These are phyloP conservation scores for Mortierella alpina DNA, from an alignment of 192 early-diverging fungal species.

Conservation along the genomic window DNA sequence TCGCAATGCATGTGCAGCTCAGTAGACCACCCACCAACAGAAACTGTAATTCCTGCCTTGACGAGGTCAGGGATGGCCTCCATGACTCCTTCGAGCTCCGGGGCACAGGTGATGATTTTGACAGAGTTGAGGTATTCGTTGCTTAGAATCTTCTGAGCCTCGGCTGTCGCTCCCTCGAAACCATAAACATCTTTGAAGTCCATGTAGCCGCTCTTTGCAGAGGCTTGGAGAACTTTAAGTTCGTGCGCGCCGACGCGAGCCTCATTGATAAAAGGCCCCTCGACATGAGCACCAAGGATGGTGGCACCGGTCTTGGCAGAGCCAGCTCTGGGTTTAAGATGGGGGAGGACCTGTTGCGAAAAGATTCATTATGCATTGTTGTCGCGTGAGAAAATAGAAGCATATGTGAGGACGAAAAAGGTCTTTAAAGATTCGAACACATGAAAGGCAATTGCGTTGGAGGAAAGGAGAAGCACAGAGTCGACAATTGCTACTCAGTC, in stretches of 20 bases:
- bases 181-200: conserved; percentile 82
- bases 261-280: conserved; percentile 72
- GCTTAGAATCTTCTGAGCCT: conserved; percentile 47
- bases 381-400: too few relatives aligned
- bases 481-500: neutral
- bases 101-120: conserved; percentile 81
- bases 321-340: conserved; percentile 73
- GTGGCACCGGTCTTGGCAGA: conserved; percentile 71
- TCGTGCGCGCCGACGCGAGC: conserved; percentile 84
- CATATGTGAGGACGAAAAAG: too few relatives aligned
- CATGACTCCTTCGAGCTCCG: conserved; percentile 79
- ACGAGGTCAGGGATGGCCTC: conserved; percentile 74
- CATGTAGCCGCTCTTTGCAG: conserved; percentile 65
- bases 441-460: too few relatives aligned
- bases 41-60: conserved; percentile 71
- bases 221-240: conserved; percentile 63
- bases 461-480: neutral
- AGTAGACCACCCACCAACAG: conserved; percentile 18
- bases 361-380: too few relatives aligned
- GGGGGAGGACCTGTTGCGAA: conserved; percentile 52
- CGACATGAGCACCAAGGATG: conserved; percentile 70
- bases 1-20: conserved; percentile 6
- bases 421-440: too few relatives aligned
- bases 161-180: conserved; percentile 51
- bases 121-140: conserved; percentile 41